Base-by-base conservation (phyloP, 192 early-diverging fungal species). In the Podila verticillata region DNA sequence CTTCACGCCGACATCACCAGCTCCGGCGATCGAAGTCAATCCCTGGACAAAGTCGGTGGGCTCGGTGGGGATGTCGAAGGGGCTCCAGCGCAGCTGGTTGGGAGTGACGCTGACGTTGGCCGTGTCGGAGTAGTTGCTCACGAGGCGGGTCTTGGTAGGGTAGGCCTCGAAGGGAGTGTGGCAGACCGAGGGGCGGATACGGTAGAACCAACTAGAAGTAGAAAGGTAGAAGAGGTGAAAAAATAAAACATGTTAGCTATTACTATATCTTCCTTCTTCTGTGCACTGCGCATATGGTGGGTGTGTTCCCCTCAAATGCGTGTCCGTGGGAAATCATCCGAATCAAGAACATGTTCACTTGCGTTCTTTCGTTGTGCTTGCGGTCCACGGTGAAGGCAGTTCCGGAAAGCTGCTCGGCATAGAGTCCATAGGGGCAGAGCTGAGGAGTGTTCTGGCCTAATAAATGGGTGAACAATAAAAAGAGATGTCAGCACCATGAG, bases 361-460 rank as follows among this genome's bases (percentile, higher is more conserved):
- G 93, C 84, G 88, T 91, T 70, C 92, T 85, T 75, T 92, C 91
- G 87, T 98, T 96, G 67, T 93, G 86, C 54, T 85, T 83, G 63
- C 95, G 85, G 17, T 89, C 90, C 6, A 90, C 94, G 1, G 96
- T 96, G 78, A 98, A 98, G 19, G 95, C 96, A 6, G 93, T 94
- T 70, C 92, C 96, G 48, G 92, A 96, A n/a, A 96, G 86, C 80
- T 97, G 96, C 85, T 99, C 97, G 29, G 97, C 95, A 68, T 97
- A 97, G 57, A 97, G 88, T 15, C 91, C 92, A 70, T 95, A 97
- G 26, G 96, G 93, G 69, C 92, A 94, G 51, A 90, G 85, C 81
- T 97, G 97, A 15, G 97, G 97, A 15, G 94, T 92, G 87, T 99
- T 99, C 65, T 95, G 96, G 62, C 89, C 94, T 91, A 51, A 44